Evolutionary conservation across 352 stramenopile species (phyloP).

Genomic region (Phytophthora pistaciae): DNA sequence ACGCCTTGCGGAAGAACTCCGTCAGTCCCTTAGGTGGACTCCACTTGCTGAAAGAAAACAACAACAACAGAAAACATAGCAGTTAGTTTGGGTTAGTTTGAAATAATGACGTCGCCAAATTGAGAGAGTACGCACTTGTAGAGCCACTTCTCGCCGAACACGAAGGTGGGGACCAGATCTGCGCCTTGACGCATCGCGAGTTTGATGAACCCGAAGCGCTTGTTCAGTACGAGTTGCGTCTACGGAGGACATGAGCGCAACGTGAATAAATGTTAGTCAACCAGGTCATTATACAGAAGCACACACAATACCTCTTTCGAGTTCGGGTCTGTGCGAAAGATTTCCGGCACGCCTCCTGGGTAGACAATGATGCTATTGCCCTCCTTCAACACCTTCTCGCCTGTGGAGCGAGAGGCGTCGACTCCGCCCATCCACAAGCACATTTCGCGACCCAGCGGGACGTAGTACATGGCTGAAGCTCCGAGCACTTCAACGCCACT

Average conservation of each 20-base stretch:
- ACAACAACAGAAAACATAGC: not conserved
- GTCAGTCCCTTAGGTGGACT: slow-evolving; percentile 32
- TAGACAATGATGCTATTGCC: slow-evolving; percentile 49
- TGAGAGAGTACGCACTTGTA: slow-evolving; percentile 37
- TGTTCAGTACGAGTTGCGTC: slow-evolving; percentile 41
- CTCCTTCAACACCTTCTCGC: slow-evolving; percentile 41
- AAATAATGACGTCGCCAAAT: not conserved
- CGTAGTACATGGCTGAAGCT: slow-evolving; percentile 65
- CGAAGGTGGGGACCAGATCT: slow-evolving; percentile 47
- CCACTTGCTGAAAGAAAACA: slow-evolving; percentile 25
- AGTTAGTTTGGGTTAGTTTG: not conserved
- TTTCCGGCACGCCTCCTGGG: slow-evolving; percentile 45
- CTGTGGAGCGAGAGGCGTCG: slow-evolving; percentile 43
- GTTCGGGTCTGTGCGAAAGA: slow-evolving; percentile 46
- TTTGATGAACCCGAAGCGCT: slow-evolving; percentile 48
- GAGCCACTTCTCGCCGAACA: slow-evolving; percentile 59
- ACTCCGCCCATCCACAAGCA: slow-evolving; percentile 55
- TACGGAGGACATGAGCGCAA: not conserved
- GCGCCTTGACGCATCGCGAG: slow-evolving; percentile 46
- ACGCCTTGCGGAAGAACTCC: slow-evolving; percentile 61
- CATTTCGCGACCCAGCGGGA: slow-evolving; percentile 57
- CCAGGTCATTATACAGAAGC: not conserved
- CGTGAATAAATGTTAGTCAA: not conserved
- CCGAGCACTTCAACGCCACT: slow-evolving; percentile 48
- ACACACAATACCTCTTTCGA: slow-evolving; percentile 43